Conservation (phyloP, 495 filamentous ascomycete species). For the Hypoxylon rickii region DNA sequence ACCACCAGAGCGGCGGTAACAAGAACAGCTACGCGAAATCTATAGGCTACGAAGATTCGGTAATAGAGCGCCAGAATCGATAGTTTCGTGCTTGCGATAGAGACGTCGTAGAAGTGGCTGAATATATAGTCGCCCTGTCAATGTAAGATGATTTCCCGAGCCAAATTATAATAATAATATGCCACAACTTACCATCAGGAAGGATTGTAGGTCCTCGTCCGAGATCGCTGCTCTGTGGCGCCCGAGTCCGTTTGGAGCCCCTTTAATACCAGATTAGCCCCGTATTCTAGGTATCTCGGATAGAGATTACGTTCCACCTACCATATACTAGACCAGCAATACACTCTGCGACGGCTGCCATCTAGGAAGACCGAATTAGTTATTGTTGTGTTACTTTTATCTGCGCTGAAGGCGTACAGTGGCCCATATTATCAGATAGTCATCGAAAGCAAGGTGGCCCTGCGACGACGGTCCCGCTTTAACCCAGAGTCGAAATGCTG, state of each 20-base stretch:
- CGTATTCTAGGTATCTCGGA: not conserved
- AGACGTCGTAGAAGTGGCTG: conserved; percentile 39
- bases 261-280: conserved; percentile 11
- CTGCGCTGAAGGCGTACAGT: conserved; percentile 21
- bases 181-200: conserved; percentile 32
- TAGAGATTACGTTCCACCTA: conserved; percentile 3
- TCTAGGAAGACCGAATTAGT: conserved; percentile 7
- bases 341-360: conserved; percentile 32
- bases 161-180: too few species aligned
- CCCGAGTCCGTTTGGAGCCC: conserved; percentile 31
- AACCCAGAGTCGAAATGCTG: conserved; percentile 26
- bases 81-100: conserved; percentile 39
- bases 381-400: not conserved
- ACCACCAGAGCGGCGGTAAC: conserved; percentile 20
- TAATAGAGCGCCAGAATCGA: conserved; percentile 38
- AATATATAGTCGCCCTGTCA: conserved; percentile 37
- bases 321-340: conserved; percentile 33
- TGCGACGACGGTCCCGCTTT: conserved; percentile 22
- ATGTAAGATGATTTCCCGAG: too few species aligned
- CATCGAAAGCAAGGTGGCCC: conserved; percentile 30
- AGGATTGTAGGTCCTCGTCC: conserved; percentile 4
- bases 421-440: conserved; percentile 37
- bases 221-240: conserved; percentile 31
- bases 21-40: conserved; percentile 19
- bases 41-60: conserved; percentile 30